A percentile compares a stretch with the other conserved stretches of the same genome.
Evolutionary conservation across 192 early-diverging fungal genomes (phyloP).

Genomic region (Coemansia sp.): DNA sequence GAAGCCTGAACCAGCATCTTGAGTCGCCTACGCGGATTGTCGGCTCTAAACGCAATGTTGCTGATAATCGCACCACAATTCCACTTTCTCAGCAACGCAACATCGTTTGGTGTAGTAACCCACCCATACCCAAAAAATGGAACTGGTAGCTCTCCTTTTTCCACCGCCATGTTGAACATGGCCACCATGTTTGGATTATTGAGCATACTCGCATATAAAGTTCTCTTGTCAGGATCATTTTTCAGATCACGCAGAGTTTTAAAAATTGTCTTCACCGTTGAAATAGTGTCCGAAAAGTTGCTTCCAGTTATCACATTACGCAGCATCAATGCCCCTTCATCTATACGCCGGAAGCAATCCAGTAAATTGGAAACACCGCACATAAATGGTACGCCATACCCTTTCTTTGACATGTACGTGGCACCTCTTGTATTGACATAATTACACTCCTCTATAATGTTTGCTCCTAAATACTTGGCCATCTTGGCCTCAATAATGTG

Average conservation of each 20-base stretch:
- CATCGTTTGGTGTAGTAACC: not conserved
- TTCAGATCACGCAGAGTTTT: not conserved
- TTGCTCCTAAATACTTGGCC: constrained; percentile 76
- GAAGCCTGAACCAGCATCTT: not conserved
- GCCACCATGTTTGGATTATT: not conserved
- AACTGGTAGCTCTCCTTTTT: not conserved
- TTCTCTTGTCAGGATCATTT: not conserved
- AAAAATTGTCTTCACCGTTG: not conserved
- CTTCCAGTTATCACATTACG: constrained; percentile 75
- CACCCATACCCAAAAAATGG: not conserved
- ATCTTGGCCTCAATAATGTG: constrained; percentile 54
- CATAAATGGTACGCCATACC: constrained; percentile 83
- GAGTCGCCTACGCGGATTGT: not conserved
- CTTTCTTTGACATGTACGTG: constrained; percentile 83
- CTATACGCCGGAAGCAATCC: constrained; percentile 84
- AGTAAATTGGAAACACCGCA: constrained; percentile 88
- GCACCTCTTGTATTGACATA: constrained; percentile 61
- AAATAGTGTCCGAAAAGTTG: not conserved
- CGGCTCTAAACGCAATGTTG: not conserved
- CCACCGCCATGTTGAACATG: not conserved
- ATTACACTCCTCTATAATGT: constrained; percentile 94
- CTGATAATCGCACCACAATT: not conserved
- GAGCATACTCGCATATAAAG: too few species aligned
- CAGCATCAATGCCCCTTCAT: constrained; percentile 93
- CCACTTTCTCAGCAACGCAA: not conserved